Evolutionary conservation across 352 stramenopile species (phyloP), one percentile per base, ranked within the genome.

Genomic region (Globisporangium takayamanum): DNA sequence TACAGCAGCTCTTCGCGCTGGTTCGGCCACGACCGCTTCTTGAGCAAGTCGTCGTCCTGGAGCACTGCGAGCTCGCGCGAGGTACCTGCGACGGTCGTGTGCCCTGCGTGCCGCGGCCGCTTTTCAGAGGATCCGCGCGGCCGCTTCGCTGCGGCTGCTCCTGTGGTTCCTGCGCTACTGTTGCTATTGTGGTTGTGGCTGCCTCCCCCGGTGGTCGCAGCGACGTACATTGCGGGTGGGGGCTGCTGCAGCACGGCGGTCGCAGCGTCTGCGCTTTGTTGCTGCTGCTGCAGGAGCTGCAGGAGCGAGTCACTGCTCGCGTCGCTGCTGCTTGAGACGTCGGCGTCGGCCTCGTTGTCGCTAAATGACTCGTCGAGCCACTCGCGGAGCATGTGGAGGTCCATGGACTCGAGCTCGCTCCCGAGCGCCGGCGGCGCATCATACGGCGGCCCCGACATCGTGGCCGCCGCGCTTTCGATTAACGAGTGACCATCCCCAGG

Each of bases 1-100:
- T 56, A 60, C 52, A 60, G 47, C 26, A 65, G 59, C 48, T 65
- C 59, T 25, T 65, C 52, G 36, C 59, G 59, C 46, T 65, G 59
- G 46, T 59, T 63, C n/a, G 50, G 50, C 58, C 58, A 63, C 42
- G 58, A 25, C 5, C 47, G 50, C n/a, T 56, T 56, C 42, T 58
- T 57, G 22, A 41, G 51, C 28, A 49, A 28, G 20, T 63, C 58
- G 20, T 57, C 50, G 14, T 45, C 42, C 18, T 5, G 18, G 18
- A 49, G 8, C 16, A 49, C 18, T 14, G 44, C 44, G 44, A 49
- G 44, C 16, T 49, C 44, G 44, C 44, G 44, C 18, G 36, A 41
- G 25, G 50, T 42, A 3, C 25, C n/a, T 10, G n/a, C 12, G 16
- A 26, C 36, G 7, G 15, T 26, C 30, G 46, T 14, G 7, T 37